phyloP scores from a whole-genome alignment of 1,284 basidiomycete genomes.

The Marasmius fiardii region DNA sequence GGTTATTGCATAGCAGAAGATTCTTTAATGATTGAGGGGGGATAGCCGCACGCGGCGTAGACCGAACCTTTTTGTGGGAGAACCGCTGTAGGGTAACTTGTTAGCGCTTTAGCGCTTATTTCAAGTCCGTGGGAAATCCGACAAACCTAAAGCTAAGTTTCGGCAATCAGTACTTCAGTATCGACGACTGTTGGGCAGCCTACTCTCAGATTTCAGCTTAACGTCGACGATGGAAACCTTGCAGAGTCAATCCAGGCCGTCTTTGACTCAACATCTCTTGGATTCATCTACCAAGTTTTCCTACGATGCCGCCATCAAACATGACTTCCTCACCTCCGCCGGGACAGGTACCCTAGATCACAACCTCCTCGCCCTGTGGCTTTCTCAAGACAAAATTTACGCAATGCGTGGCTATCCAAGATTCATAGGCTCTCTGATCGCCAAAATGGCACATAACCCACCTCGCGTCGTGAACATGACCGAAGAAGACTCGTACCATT shows the following conservation, averaged over 20 bases:
- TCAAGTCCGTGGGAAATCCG: too few species aligned
- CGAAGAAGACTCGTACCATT: slow-evolving; percentile 34
- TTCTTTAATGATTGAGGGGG: too few species aligned
- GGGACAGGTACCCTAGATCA: slow-evolving; percentile 46
- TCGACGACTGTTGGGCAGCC: too few species aligned
- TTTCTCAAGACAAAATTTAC: slow-evolving; percentile 69
- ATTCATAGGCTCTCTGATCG: slow-evolving; percentile 58
- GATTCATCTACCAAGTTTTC: slow-evolving; percentile 31
- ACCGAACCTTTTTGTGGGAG: too few species aligned
- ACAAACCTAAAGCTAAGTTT: too few species aligned
- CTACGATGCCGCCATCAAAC: slow-evolving; percentile 46
- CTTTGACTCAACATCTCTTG: slow-evolving; percentile 32
- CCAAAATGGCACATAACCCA: slow-evolving; percentile 48
- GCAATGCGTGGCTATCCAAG: slow-evolving; percentile 66
- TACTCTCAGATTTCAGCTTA: too few species aligned
- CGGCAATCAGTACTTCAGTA: too few species aligned
- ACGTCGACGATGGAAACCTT: too few species aligned
- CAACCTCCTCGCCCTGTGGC: slow-evolving; percentile 52
- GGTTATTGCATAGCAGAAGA: slow-evolving; percentile 39
- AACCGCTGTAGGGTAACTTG: too few species aligned
- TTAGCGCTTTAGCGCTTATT: too few species aligned
- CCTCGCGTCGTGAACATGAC: slow-evolving; percentile 28
- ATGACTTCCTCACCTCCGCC: slow-evolving; percentile 54
- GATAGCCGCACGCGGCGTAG: too few species aligned
- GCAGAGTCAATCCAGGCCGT: too few species aligned